Percentiles rank a stretch among this genome's conserved stretches.
Conservation (phyloP, 805 yeast species). For the Starmerella apis region DNA sequence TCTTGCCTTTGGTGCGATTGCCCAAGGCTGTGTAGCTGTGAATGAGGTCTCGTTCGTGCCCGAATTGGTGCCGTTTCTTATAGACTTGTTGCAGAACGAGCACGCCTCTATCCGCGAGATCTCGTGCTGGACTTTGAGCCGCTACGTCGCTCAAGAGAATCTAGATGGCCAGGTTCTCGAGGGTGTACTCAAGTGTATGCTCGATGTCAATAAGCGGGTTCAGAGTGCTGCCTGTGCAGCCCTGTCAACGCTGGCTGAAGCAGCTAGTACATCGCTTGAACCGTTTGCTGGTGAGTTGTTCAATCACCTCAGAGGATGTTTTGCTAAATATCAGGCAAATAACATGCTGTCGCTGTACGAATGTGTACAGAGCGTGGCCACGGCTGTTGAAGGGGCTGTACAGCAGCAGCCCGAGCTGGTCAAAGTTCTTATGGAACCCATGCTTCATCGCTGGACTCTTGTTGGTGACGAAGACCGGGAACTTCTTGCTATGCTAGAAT, state of each 20-base stretch:
- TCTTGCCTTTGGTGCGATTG: constrained; percentile 88
- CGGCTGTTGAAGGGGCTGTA: constrained; percentile 53
- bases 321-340: constrained; percentile 66
- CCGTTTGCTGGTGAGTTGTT: constrained; percentile 59
- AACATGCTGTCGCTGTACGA: constrained; percentile 77
- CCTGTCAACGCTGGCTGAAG: constrained; percentile 71
- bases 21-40: constrained; percentile 72
- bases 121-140: constrained; percentile 87
- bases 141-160: constrained; percentile 55
- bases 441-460: constrained; percentile 69
- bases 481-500: constrained; percentile 85
- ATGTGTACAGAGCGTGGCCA: constrained; percentile 81
- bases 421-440: constrained; percentile 62
- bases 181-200: constrained; percentile 59
- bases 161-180: constrained; percentile 68
- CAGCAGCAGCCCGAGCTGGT: constrained; percentile 45
- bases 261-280: constrained; percentile 51
- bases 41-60: constrained; percentile 61
- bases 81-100: constrained; percentile 60
- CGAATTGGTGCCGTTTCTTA: constrained; percentile 69
- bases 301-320: constrained; percentile 61
- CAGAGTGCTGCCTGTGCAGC: constrained; percentile 91
- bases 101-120: constrained; percentile 86
- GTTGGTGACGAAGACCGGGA: constrained; percentile 70
- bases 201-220: constrained; percentile 82